Evolutionary conservation across 495 filamentous ascomycete genomes (phyloP), one percentile per base, ranked within the genome.

Genomic region (Daldinia childiae): DNA sequence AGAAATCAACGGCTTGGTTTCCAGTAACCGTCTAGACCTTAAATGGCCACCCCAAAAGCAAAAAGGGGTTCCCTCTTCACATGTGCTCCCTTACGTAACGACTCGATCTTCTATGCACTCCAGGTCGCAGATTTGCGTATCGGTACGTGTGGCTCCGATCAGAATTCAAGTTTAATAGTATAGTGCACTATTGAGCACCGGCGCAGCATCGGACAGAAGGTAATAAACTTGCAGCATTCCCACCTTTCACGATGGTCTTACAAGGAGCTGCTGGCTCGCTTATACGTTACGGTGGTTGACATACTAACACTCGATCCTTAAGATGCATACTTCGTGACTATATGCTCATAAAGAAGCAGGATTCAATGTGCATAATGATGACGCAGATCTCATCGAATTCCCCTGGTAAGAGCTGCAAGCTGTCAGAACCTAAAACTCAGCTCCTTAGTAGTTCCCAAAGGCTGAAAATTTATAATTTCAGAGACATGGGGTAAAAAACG

Each of bases 81-180:
- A 48, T 48, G 43, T 48, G 43, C 9, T 14, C 19, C 43, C 2
- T 48, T 48, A 48, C 43, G 43, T 48, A 48, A 48, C 19, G 2
- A 12, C 43, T 48, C 17, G 19, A 48, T 48, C 43, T 48, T 1
- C 0, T 11, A 48, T 12, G 58, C 27, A 36, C 17, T 62, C 58
- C 26, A 66, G 29, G 11, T 45, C 52, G 32, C 32, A 1, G 19
- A 12, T 30, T 15, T 39, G 29, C 19, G 62, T 50, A 65, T 73
- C 71, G 66, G 50, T n/a, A 60, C 11, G 15, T 45, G 19, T 17
- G 26, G 50, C 12, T 38, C 34, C 61, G 57, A 17, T 59, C n/a
- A 41, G 52, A 41, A 64, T 62, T 41, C n/a, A 17, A 24, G 19
- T 45, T 15, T 52, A 29, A 64, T 64, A 64, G 61, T 64, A 51